phyloP scores from a whole-genome alignment of 768 basidiomycete genomes.

The Gautieria morchelliformis region DNA sequence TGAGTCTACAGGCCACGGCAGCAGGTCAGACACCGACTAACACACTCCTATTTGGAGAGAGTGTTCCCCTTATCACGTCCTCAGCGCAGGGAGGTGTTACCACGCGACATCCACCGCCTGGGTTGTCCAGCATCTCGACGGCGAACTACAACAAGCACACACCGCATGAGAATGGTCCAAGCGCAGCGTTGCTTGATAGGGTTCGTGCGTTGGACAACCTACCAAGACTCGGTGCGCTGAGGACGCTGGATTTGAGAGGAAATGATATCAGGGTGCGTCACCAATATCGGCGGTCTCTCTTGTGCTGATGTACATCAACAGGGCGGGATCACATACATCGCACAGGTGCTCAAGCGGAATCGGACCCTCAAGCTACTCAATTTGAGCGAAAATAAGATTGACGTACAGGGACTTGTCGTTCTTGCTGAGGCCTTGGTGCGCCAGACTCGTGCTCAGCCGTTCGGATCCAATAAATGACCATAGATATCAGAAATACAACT shows the following conservation, averaged over 20 bases:
- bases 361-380: conserved; percentile 91
- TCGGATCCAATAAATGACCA: neutral
- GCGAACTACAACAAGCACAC: conserved; percentile 9
- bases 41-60: conserved; percentile 2
- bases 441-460: conserved; percentile 6
- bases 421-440: conserved; percentile 86
- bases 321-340: conserved; percentile 79
- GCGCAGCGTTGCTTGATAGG: conserved; percentile 75
- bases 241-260: conserved; percentile 83
- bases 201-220: conserved; percentile 83
- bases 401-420: conserved; percentile 63
- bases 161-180: conserved; percentile 38
- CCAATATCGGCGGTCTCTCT: neutral
- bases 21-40: neutral
- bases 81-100: conserved; percentile 42
- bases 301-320: conserved; percentile 15
- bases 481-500: conserved; percentile 80
- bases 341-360: conserved; percentile 94
- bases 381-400: conserved; percentile 89
- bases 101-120: conserved; percentile 27
- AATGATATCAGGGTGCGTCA: conserved; percentile 81
- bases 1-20: neutral
- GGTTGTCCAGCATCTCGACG: neutral
- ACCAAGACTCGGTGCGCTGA: conserved; percentile 74
- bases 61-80: conserved; percentile 59